These are phyloP conservation scores for Kwoniella sp. DNA, from an alignment of 768 basidiomycete species.

Conservation along the genomic window DNA sequence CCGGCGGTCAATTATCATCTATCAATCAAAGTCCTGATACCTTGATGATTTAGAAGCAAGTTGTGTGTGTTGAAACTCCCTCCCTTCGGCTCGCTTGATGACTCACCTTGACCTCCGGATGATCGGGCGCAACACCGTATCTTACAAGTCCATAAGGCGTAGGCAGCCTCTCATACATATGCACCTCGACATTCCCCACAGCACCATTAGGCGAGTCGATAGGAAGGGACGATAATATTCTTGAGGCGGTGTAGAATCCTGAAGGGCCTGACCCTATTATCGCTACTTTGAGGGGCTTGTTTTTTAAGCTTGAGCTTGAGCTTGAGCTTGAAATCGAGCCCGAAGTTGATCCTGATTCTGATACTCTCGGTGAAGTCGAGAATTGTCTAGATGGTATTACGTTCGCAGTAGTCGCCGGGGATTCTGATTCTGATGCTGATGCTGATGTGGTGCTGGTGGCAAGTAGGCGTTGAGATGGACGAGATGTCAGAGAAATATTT, in stretches of 20 bases:
- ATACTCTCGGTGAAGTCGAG: not conserved
- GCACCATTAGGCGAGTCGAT: conserved; percentile 53
- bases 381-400: not conserved
- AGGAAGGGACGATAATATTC: conserved; percentile 71
- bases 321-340: not conserved
- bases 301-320: no score
- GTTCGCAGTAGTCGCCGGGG: no score
- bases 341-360: no score
- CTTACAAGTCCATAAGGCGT: conserved; percentile 92
- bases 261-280: conserved; percentile 93
- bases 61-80: no score
- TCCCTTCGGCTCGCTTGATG: no score
- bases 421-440: no score
- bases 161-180: conserved; percentile 90
- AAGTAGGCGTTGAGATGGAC: conserved; percentile 1
- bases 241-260: conserved; percentile 90
- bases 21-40: no score
- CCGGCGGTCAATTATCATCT: no score
- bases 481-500: not conserved
- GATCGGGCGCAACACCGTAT: conserved; percentile 96
- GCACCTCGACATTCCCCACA: conserved; percentile 61
- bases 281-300: conserved; percentile 68
- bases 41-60: no score
- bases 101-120: conserved; percentile 91
- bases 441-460: no score